Base-by-base conservation (phyloP, 1,284 basidiomycete genomes). In the Chalciporus piperatoides region DNA sequence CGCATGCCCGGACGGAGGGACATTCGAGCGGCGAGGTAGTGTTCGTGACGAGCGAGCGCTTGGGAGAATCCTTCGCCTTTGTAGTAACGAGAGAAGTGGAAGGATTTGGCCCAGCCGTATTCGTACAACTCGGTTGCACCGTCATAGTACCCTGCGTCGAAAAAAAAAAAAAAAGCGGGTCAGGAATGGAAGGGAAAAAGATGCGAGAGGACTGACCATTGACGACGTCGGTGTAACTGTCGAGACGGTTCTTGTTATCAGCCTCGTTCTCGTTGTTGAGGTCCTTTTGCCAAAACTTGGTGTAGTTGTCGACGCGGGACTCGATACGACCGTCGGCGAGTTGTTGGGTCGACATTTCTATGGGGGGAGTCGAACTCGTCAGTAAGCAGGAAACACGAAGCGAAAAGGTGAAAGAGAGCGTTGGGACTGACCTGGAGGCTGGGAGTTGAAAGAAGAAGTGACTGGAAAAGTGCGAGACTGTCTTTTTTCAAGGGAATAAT, bases 41-140 rank as follows among this genome's bases (percentile, higher is more conserved):
- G 96, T 74, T 99, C 96, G 68, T 99, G 96, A 47, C 97, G 88
- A 14, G 96, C 95, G 50, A 99, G 79, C 48, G 90, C 82, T 6
- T 81, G 81, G 38, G 74, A 65, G 65, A 99, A 98, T 1, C 84
- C 82, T 71, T 99, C 97, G 56, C 96, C 97, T 71, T 88, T 89
- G 82, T 91, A 94, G 79, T 97, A 99, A 36, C 97, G 92, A 49
- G 92, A 97, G 71, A 99, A 99, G 75, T 99, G 96, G 83, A 99
- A 99, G 41, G 89, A 95, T 53, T 86, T 77, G 6, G 81, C 81
- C 93, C 92, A 96, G 49, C 92, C 95, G 67, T 93, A 98, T 72
- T 99, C 96, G 77, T 98, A 99, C 49, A 99, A 78, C 67, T 94
- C 85, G 15, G 96, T 99, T 6, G 94, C 96, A 59, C 92, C 94